Conservation (phyloP, 345 rosid genomes). For the Populus davidiana region DNA sequence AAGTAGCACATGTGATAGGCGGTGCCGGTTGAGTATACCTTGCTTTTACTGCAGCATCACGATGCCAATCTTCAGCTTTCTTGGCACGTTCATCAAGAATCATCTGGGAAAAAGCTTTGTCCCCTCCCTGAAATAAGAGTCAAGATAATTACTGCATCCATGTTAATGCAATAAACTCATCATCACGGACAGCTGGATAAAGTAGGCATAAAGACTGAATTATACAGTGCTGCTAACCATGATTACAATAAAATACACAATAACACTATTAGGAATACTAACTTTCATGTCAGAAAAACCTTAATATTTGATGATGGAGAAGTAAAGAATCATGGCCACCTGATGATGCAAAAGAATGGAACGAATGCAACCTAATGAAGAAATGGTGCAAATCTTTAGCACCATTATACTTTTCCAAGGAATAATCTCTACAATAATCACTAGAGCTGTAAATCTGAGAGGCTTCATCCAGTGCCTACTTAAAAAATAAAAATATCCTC, state of each 20-base stretch:
- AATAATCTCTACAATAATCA: background rate
- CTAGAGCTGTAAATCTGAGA: background rate
- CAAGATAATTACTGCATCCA: background rate
- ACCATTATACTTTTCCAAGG: background rate
- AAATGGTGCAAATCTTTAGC: background rate
- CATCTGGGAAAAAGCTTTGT: conserved; percentile 57
- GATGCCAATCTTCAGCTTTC: conserved; percentile 91
- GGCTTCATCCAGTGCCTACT: background rate
- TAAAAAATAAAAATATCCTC: background rate
- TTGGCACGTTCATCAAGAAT: conserved; percentile 70
- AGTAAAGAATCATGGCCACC: background rate
- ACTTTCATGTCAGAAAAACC: background rate
- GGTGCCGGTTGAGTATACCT: conserved; percentile 65
- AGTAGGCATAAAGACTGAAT: background rate
- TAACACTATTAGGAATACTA: background rate
- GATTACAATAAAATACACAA: background rate
- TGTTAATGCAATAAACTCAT: background rate
- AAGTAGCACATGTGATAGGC: conserved; percentile 93
- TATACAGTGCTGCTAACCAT: background rate
- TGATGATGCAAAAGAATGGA: background rate
- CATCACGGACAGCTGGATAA: background rate
- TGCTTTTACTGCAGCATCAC: conserved; percentile 62
- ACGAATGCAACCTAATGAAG: background rate
- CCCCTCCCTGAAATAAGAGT: conserved; percentile 55
- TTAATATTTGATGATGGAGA: background rate